Conservation (phyloP, 768 basidiomycete genomes). For the Udeniomyces megalosporus region DNA sequence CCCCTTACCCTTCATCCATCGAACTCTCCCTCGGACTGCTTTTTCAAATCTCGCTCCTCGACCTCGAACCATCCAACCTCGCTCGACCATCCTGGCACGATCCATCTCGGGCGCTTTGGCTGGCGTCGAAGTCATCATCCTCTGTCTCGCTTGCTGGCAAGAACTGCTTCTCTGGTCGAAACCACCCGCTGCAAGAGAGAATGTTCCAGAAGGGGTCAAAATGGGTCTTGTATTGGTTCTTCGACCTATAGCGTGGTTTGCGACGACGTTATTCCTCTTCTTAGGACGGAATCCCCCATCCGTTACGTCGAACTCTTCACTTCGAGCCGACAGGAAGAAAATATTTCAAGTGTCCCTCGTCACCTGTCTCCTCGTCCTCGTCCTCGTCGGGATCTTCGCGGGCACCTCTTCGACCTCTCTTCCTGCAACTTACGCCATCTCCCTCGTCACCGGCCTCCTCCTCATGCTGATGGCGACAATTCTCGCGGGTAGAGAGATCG, state of each 20-base stretch:
- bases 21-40: not conserved
- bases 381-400: not conserved
- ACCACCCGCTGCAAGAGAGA: not conserved
- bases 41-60: not conserved
- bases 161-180: slow-evolving; percentile 12
- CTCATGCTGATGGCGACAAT: not conserved
- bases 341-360: no score
- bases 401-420: not conserved
- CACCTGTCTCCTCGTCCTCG: no score
- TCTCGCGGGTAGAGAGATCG: not conserved
- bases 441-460: not conserved
- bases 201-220: not conserved
- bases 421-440: not conserved
- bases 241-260: not conserved
- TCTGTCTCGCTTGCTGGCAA: slow-evolving; percentile 30
- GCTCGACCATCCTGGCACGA: not conserved
- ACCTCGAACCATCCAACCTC: not conserved
- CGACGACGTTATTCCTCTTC: not conserved
- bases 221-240: not conserved
- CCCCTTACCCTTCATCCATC: not conserved
- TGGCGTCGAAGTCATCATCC: slow-evolving; percentile 24
- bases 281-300: no score
- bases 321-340: no score
- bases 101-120: not conserved
- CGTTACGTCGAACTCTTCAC: no score